Conservation (phyloP, 768 basidiomycete species). For the Agrocybe pediades region DNA sequence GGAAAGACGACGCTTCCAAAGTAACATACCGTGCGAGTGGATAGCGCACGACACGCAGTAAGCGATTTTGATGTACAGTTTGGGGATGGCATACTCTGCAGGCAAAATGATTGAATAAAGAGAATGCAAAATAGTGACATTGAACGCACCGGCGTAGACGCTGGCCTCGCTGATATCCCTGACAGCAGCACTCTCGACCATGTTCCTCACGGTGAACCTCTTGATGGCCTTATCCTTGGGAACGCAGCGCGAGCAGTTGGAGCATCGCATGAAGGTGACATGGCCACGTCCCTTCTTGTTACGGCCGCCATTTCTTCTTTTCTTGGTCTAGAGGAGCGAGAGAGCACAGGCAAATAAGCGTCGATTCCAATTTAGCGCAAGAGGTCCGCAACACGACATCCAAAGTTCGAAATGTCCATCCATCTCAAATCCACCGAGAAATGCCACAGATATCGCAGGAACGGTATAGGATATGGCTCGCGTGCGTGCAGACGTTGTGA, state of each 20-base stretch:
- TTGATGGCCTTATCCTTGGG: slow-evolving; percentile 99
- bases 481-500: slow-evolving; percentile 12
- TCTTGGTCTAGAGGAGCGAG: slow-evolving; percentile 75
- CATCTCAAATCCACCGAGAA: slow-evolving; percentile 29
- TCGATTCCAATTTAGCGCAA: slow-evolving; percentile 1
- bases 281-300: slow-evolving; percentile 99
- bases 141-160: slow-evolving; percentile 81
- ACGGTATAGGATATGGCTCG: neutral
- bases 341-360: slow-evolving; percentile 18
- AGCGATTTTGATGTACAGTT: slow-evolving; percentile 97
- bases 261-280: slow-evolving; percentile 93
- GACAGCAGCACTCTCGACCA: slow-evolving; percentile 98
- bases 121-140: neutral
- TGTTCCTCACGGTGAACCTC: slow-evolving; percentile 98
- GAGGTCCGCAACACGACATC: slow-evolving; percentile 31
- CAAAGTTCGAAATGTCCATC: slow-evolving; percentile 34
- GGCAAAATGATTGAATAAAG: slow-evolving; percentile 2
- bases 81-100: slow-evolving; percentile 92
- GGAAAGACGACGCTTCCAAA: neutral
- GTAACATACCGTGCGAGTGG: slow-evolving; percentile 88
- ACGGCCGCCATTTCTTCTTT: slow-evolving; percentile 98
- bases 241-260: slow-evolving; percentile 98
- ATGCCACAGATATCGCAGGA: slow-evolving; percentile 23
- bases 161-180: slow-evolving; percentile 96
- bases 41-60: slow-evolving; percentile 99